Percentiles rank a stretch among this genome's conserved stretches.
These are phyloP conservation scores for Marasmius fiardii DNA, from an alignment of 1,284 basidiomycete species.

Conservation along the genomic window DNA sequence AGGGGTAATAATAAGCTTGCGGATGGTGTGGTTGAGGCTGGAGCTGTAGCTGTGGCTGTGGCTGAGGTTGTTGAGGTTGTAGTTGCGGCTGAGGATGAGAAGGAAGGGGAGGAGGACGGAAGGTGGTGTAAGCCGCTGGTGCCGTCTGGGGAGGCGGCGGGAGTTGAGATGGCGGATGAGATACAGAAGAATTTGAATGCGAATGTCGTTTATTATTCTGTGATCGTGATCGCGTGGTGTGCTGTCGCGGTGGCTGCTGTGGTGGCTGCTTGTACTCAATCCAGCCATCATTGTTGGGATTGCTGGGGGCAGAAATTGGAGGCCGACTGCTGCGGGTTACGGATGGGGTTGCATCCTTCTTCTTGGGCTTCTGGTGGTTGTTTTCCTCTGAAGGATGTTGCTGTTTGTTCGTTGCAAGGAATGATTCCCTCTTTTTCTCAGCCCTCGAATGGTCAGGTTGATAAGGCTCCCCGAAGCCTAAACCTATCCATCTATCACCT, in stretches of 20 bases:
- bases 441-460: conserved; percentile 24
- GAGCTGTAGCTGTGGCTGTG: not conserved
- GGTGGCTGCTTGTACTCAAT: conserved; percentile 1
- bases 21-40: not conserved
- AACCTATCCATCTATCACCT: conserved; percentile 37
- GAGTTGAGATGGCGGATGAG: not conserved
- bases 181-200: not conserved
- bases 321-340: not conserved
- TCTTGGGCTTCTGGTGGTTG: not conserved
- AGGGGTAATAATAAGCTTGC: not conserved
- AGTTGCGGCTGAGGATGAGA: not conserved
- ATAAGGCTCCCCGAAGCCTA: conserved; percentile 9
- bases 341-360: not conserved
- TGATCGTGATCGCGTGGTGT: not conserved
- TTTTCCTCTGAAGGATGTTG: conserved; percentile 8
- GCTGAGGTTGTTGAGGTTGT: not conserved
- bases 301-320: not conserved
- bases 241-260: not conserved
- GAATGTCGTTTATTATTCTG: not conserved
- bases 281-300: not conserved
- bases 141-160: not conserved
- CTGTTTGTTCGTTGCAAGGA: conserved; percentile 34
- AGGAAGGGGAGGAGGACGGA: not conserved
- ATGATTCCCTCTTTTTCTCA: conserved; percentile 34
- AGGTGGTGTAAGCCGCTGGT: not conserved